Conservation (phyloP, 2,329 filamentous ascomycete species). For the Claviceps africana region DNA sequence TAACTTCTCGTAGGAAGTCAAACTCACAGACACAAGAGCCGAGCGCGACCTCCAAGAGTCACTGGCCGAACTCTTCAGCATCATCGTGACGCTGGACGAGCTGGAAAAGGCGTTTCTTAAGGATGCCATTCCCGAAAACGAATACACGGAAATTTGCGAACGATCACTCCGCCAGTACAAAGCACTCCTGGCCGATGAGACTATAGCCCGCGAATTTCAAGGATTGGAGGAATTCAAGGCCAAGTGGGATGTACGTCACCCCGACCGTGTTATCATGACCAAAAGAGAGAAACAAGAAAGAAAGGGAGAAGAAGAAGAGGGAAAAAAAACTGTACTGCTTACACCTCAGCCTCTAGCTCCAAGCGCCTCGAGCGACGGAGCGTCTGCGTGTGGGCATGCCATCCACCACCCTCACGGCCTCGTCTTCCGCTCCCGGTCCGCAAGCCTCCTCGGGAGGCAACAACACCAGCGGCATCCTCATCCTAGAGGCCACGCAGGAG, state of each 20-base stretch:
- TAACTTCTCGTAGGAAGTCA: constrained; percentile 58
- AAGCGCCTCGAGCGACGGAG: constrained; percentile 88
- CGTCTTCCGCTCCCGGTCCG: constrained; percentile 29
- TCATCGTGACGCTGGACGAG: constrained; percentile 88
- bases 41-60: constrained; percentile 93
- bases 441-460: constrained; percentile 28
- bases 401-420: constrained; percentile 56
- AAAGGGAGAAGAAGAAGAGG: too few relatives aligned
- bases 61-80: constrained; percentile 92
- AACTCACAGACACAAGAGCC: constrained; percentile 70
- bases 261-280: background rate
- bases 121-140: constrained; percentile 78
- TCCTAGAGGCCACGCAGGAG: constrained; percentile 86
- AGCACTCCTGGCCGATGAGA: constrained; percentile 80
- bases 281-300: too few relatives aligned
- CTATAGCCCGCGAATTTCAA: constrained; percentile 74
- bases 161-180: constrained; percentile 93
- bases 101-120: constrained; percentile 94
- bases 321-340: constrained; percentile 1
- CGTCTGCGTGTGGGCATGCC: constrained; percentile 85
- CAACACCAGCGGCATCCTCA: constrained; percentile 49
- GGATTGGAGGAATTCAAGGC: constrained; percentile 83
- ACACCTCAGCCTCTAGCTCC: constrained; percentile 44
- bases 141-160: constrained; percentile 95
- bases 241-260: constrained; percentile 65